Conservation (phyloP, 2,329 filamentous ascomycete species). For the Penicillium sp. region DNA sequence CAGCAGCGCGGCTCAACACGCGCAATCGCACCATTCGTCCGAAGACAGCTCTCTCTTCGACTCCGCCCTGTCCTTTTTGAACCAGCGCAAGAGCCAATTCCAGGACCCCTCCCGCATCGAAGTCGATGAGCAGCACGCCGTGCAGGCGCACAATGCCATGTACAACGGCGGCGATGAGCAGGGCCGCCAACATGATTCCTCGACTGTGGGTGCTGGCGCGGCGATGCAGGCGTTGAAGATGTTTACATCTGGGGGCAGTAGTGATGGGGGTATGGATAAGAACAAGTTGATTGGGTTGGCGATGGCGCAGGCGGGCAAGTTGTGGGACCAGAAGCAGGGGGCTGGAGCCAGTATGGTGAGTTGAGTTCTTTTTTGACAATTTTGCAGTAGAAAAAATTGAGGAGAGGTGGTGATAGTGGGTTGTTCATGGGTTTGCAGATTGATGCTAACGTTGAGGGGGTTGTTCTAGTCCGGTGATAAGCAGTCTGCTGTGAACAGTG, state of each 20-base stretch:
- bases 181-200: conserved; percentile 50
- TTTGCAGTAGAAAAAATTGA: no score
- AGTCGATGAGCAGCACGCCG: conserved; percentile 67
- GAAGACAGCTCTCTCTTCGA: conserved; percentile 60
- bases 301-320: conserved; percentile 83
- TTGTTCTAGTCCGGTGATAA: conserved; percentile 64
- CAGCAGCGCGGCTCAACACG: conserved; percentile 58
- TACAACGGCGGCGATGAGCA: conserved; percentile 56
- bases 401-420: no score
- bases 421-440: no score
- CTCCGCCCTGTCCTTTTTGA: conserved; percentile 58
- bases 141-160: conserved; percentile 74
- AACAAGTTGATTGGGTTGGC: conserved; percentile 82
- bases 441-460: conserved; percentile 12
- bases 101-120: conserved; percentile 53
- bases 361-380: conserved; percentile 15
- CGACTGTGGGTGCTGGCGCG: conserved; percentile 48
- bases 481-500: conserved; percentile 76
- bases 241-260: conserved; percentile 65
- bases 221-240: conserved; percentile 68
- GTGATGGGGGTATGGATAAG: conserved; percentile 61
- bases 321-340: conserved; percentile 65
- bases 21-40: conserved; percentile 57
- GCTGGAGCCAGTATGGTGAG: conserved; percentile 58
- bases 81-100: conserved; percentile 54